Conservation (phyloP, 1,139 yeast species). For the Suhomyces anneliseae region DNA sequence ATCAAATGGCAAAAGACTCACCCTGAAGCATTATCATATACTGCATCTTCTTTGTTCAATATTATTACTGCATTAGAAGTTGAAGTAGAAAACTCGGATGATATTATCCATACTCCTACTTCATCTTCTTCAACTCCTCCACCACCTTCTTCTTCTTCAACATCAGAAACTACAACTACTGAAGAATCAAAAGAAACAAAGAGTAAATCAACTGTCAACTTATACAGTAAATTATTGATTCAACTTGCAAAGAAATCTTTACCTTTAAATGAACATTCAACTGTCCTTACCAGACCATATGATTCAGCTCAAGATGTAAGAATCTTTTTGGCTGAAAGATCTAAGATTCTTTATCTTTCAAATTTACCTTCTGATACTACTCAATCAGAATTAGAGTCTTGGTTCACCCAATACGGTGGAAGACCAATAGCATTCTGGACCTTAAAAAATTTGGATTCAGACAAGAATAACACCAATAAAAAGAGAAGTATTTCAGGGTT, state of each 20-base stretch:
- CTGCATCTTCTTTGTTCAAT: conserved; percentile 49
- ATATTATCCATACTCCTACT: conserved; percentile 4
- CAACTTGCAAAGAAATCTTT: conserved; percentile 56
- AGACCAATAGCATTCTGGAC: conserved; percentile 92
- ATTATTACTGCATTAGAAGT: conserved; percentile 63
- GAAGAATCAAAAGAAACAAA: conserved; percentile 13
- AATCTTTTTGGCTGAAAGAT: conserved; percentile 67
- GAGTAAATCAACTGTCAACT: conserved; percentile 17
- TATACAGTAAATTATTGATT: conserved; percentile 44
- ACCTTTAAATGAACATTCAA: conserved; percentile 52
- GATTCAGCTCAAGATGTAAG: conserved; percentile 72
- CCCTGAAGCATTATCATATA: conserved; percentile 59
- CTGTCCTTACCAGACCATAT: conserved; percentile 68
- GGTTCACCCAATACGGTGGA: conserved; percentile 88
- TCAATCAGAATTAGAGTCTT: conserved; percentile 84
- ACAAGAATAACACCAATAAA: conserved; percentile 11
- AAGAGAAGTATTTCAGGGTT: conserved; percentile 61
- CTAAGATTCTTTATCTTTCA: conserved; percentile 74
- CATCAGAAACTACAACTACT: neutral
- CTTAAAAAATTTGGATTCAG: conserved; percentile 56
- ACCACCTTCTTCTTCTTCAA: conserved; percentile 10
- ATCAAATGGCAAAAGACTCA: conserved; percentile 64
- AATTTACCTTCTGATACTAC: conserved; percentile 85
- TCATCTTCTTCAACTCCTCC: conserved; percentile 14
- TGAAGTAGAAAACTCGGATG: conserved; percentile 28